Base-by-base conservation (phyloP, 148 eudicot species). In the Fallopia convolvulus region DNA sequence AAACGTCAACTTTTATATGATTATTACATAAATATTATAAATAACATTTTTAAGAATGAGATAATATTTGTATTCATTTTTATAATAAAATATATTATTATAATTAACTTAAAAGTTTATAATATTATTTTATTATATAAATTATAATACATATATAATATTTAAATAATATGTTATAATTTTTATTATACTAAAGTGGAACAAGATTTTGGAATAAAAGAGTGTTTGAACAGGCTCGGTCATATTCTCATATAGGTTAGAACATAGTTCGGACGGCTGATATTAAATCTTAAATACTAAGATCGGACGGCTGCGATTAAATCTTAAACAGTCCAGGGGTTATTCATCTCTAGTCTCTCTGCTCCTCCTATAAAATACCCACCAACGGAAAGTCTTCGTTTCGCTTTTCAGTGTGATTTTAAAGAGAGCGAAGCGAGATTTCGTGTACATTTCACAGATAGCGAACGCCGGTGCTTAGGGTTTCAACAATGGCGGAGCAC, bases 401-500 rank as follows among this genome's bases (percentile, higher is more conserved):
- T 5, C 13, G 10, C 10, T 68, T 33, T 15, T 36, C 20, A 68
- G 44, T 68, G 20, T 7, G 17, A 36, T 68, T 36, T 33, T 68
- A 46, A 36, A 68, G 20, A 68, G 20, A 68, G 70, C 32, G 70
- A 65, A 65, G 70, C 40, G 40, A 65, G 70, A 13, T 26, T 65
- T 65, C 70, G 11, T 65, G 7, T 13, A 63, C 20, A 18, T 30
- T 26, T 26, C 26, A 56, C 21, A 14, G 20, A 68, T 46, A 32
- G 70, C 3, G n/a, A 33, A 68, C 72, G 72, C 72, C 39, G 20
- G 20, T n/a, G 13, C 52, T 44, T 74, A 81, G 88, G 86, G 83
- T 85, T 81, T 80, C 15, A 73, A 66, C 75, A 32, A 85, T 88
- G 90, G 73, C 88, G 5, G 90, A 86, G 73, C 87, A 85, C 66